A percentile compares a stretch with the other conserved stretches of the same genome.
Evolutionary conservation across 1,139 yeast species (phyloP).

Genomic region (Pichia sp.): DNA sequence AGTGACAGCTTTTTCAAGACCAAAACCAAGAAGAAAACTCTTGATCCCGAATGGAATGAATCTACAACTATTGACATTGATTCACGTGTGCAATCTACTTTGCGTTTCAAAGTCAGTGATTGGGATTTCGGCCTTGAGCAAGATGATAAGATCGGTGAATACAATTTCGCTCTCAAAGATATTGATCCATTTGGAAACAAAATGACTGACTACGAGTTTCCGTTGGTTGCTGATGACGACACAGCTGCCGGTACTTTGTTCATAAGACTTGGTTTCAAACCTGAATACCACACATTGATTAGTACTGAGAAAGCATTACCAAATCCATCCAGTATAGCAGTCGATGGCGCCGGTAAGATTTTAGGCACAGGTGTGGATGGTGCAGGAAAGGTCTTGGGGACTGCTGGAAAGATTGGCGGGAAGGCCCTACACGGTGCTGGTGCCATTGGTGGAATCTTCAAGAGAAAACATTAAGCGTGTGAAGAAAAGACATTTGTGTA

Average conservation of each 20-base stretch:
- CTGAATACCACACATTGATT: conserved; percentile 58
- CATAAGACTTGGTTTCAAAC: conserved; percentile 59
- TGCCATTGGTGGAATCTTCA: conserved; percentile 18
- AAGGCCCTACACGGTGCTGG: conserved; percentile 17
- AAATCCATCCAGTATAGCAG: conserved; percentile 28
- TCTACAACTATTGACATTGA: conserved; percentile 45
- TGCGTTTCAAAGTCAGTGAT: conserved; percentile 63
- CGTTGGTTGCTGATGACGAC: conserved; percentile 54
- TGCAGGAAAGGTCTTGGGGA: conserved; percentile 42
- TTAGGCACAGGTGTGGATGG: conserved; percentile 41
- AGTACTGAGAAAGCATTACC: conserved; percentile 33
- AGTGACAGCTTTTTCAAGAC: conserved; percentile 67
- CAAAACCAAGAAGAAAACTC: conserved; percentile 76
- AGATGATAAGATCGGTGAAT: conserved; percentile 77
- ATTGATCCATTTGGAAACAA: conserved; percentile 51
- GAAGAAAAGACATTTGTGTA: neutral
- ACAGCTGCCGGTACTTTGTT: conserved; percentile 60
- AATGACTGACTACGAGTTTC: conserved; percentile 49
- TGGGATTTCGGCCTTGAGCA: conserved; percentile 91
- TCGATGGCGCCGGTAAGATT: conserved; percentile 40
- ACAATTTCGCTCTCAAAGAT: conserved; percentile 53
- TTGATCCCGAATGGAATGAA: conserved; percentile 79
- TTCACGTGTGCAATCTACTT: conserved; percentile 56
- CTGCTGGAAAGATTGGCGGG: conserved; percentile 43
- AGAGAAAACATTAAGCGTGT: conserved; percentile 12